These are phyloP conservation scores for Fusarium kyushuense DNA, from an alignment of 2,329 filamentous ascomycete species.

Conservation along the genomic window DNA sequence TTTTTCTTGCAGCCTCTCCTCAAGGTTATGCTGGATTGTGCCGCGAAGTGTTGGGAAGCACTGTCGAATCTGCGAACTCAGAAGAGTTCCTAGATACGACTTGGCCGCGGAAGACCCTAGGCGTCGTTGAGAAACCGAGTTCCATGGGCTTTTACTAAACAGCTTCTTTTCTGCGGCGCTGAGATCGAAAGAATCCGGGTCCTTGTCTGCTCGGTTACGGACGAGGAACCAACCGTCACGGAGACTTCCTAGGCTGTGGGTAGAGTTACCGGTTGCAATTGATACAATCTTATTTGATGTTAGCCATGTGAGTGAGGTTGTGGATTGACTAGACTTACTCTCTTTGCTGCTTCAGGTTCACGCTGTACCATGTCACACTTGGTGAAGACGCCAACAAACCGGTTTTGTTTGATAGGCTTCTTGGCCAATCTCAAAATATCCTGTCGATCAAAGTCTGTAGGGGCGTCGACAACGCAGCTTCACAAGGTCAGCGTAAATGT, in stretches of 20 bases:
- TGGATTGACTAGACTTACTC: neutral
- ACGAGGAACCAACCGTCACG: slow-evolving; percentile 54
- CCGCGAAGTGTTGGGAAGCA: slow-evolving; percentile 51
- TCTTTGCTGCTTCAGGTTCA: slow-evolving; percentile 23
- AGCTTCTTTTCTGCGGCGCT: slow-evolving; percentile 46
- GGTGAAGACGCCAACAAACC: slow-evolving; percentile 55
- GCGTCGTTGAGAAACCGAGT: slow-evolving; percentile 36
- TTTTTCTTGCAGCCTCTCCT: slow-evolving; percentile 19
- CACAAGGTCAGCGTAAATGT: neutral
- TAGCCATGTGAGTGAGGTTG: neutral
- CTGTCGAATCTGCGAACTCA: slow-evolving; percentile 52
- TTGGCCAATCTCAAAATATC: slow-evolving; percentile 48
- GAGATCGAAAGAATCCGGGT: slow-evolving; percentile 45
- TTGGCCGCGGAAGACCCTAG: slow-evolving; percentile 50
- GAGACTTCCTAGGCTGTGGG: slow-evolving; percentile 3
- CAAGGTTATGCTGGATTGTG: slow-evolving; percentile 41
- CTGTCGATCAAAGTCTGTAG: slow-evolving; percentile 49
- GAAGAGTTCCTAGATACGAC: slow-evolving; percentile 47
- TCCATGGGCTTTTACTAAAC: slow-evolving; percentile 50
- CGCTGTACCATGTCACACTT: slow-evolving; percentile 51
- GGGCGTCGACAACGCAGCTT: slow-evolving; percentile 53
- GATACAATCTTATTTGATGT: slow-evolving; percentile 26
- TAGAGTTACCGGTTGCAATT: slow-evolving; percentile 18
- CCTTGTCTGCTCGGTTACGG: slow-evolving; percentile 49
- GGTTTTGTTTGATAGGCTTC: slow-evolving; percentile 45